Conservation (phyloP, 108 stramenopile species). For the Seminavis robusta region DNA sequence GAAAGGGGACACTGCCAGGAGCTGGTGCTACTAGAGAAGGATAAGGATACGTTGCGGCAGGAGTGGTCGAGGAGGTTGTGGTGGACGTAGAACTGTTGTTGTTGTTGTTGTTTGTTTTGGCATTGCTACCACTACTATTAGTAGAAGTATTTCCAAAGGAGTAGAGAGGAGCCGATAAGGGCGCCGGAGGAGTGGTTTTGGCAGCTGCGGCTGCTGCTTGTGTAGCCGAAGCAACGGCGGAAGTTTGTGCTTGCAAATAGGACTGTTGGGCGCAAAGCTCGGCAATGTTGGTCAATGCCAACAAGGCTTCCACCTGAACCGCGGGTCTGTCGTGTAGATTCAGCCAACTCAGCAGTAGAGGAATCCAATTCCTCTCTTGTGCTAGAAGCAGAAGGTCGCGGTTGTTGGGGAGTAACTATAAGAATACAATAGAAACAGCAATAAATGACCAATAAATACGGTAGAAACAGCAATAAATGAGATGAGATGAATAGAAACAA, state of each 20-base stretch:
- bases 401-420: slow-evolving; percentile 43
- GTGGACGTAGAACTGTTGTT: too few species aligned
- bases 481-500: background rate
- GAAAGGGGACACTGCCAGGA: slow-evolving; percentile 51
- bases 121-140: slow-evolving; percentile 1
- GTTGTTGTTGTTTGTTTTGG: too few species aligned
- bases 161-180: slow-evolving; percentile 14
- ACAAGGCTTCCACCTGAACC: slow-evolving; percentile 69
- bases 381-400: slow-evolving; percentile 62
- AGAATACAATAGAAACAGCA: background rate
- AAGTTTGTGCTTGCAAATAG: slow-evolving; percentile 37
- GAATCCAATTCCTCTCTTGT: slow-evolving; percentile 75
- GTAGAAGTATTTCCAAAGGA: slow-evolving; percentile 14
- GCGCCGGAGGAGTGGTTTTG: slow-evolving; percentile 1
- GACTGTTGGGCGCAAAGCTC: slow-evolving; percentile 61
- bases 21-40: slow-evolving; percentile 34
- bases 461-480: background rate
- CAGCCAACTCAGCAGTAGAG: slow-evolving; percentile 69
- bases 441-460: background rate
- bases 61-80: background rate
- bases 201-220: slow-evolving; percentile 49
- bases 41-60: slow-evolving; percentile 30
- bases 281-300: slow-evolving; percentile 60
- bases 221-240: slow-evolving; percentile 41
- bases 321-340: slow-evolving; percentile 67